Percentiles rank a stretch among this genome's conserved stretches.
Evolutionary conservation across 768 basidiomycete species (phyloP).

Genomic region (Boletus eberwhitei): DNA sequence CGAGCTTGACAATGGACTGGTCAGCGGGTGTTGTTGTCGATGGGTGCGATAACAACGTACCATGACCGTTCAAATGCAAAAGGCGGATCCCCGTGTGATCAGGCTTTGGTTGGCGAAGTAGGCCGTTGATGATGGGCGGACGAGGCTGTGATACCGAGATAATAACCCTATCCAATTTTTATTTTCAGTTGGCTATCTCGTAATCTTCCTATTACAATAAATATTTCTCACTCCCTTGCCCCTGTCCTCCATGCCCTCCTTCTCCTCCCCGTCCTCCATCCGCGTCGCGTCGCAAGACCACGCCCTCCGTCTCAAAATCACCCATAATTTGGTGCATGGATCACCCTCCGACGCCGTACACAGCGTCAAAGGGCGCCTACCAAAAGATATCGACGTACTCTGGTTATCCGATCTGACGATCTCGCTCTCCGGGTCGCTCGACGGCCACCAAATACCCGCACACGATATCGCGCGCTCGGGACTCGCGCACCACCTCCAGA

Average conservation of each 20-base stretch:
- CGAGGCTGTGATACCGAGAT: conserved; percentile 31
- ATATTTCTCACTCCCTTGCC: conserved; percentile 6
- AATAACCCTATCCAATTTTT: conserved; percentile 14
- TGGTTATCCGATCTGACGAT: conserved; percentile 49
- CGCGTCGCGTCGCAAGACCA: conserved; percentile 44
- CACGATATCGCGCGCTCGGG: conserved; percentile 47
- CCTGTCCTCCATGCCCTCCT: conserved; percentile 29
- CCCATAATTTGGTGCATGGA: conserved; percentile 40
- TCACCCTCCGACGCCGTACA: conserved; percentile 29
- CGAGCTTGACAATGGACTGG: conserved; percentile 21
- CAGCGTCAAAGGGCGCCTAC: conserved; percentile 34
- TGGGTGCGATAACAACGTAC: conserved; percentile 20
- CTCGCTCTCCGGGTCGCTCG: conserved; percentile 50
- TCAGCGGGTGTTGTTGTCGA: conserved; percentile 4
- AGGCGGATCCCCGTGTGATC: conserved; percentile 16
- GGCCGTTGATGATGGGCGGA: conserved; percentile 22
- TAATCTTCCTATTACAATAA: conserved; percentile 18
- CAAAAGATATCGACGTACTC: conserved; percentile 45
- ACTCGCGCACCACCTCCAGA: conserved; percentile 45
- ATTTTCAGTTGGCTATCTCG: conserved; percentile 27
- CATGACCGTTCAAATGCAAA: conserved; percentile 27
- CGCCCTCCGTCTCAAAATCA: conserved; percentile 44
- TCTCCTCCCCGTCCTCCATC: conserved; percentile 32
- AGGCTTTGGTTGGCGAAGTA: conserved; percentile 4
- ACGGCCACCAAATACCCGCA: conserved; percentile 40